These are phyloP conservation scores for Fraxinus cuspidata DNA, from an alignment of 257 asterid species.

Conservation along the genomic window DNA sequence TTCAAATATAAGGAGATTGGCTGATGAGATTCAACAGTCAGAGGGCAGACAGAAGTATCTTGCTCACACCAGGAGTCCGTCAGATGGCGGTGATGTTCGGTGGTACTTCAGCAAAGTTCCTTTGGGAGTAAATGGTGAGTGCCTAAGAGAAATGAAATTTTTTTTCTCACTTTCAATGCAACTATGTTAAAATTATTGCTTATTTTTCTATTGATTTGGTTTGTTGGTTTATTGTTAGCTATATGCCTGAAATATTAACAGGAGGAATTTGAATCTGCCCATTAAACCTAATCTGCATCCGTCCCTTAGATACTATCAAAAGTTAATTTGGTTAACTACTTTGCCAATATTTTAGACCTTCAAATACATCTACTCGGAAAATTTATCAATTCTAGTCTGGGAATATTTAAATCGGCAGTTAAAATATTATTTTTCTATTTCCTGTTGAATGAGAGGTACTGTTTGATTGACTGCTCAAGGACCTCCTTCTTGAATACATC, in stretches of 20 bases:
- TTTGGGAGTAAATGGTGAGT: slow-evolving; percentile 73
- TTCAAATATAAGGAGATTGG: slow-evolving; percentile 79
- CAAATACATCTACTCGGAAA: slow-evolving; percentile 4
- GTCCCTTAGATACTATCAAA: background rate
- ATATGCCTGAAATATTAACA: background rate
- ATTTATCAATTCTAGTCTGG: slow-evolving; percentile 10
- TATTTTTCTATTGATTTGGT: background rate
- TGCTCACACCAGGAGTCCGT: slow-evolving; percentile 82
- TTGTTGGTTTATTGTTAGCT: background rate
- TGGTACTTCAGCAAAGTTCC: slow-evolving; percentile 93
- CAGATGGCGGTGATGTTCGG: slow-evolving; percentile 89
- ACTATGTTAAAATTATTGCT: background rate
- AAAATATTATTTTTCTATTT: background rate
- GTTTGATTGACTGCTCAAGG: slow-evolving; percentile 1
- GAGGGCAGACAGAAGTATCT: slow-evolving; percentile 86
- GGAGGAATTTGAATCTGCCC: background rate
- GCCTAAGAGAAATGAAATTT: background rate
- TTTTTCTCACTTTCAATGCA: background rate
- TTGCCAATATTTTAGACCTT: slow-evolving; percentile 4
- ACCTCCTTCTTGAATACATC: slow-evolving; percentile 4
- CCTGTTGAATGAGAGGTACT: slow-evolving; percentile 2
- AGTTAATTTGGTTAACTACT: slow-evolving; percentile 7
- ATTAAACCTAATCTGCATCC: background rate
- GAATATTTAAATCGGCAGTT: slow-evolving; percentile 1
- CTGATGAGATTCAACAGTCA: slow-evolving; percentile 75